A percentile compares a stretch with the other conserved stretches of the same genome.
These are phyloP conservation scores for Saprolegnia diclina DNA, from an alignment of 352 stramenopile genomes.

Conservation along the genomic window DNA sequence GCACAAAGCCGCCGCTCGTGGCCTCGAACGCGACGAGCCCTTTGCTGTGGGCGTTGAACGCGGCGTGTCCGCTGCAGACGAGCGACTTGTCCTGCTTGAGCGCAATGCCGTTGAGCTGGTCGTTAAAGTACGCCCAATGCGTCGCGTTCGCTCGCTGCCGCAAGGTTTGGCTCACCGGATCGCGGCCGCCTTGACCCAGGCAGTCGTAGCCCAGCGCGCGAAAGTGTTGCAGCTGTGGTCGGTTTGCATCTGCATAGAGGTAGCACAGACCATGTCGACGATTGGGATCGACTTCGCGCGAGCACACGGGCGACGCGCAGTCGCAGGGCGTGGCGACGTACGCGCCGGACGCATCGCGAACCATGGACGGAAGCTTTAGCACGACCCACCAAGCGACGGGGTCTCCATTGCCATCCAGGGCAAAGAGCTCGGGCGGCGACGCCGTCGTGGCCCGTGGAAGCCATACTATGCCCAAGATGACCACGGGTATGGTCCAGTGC, in stretches of 20 bases:
- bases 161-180: conserved; percentile 68
- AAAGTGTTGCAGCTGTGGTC: conserved; percentile 53
- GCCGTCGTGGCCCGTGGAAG: too few relatives aligned
- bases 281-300: conserved; percentile 26
- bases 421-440: conserved; percentile 31
- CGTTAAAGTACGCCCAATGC: conserved; percentile 76
- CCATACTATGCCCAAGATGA: too few relatives aligned
- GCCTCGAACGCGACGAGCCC: conserved; percentile 51
- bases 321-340: conserved; percentile 50
- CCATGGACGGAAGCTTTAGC: conserved; percentile 60
- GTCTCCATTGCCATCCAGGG: conserved; percentile 50
- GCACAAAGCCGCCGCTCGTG: conserved; percentile 46
- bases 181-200: conserved; percentile 64
- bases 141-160: conserved; percentile 36
- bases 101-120: conserved; percentile 69
- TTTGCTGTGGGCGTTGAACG: conserved; percentile 73
- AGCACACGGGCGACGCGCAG: conserved; percentile 50
- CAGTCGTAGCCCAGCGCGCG: conserved; percentile 65
- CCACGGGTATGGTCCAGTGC: background rate
- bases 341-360: conserved; percentile 30
- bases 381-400: conserved; percentile 70
- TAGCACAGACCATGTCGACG: conserved; percentile 65
- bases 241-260: conserved; percentile 60
- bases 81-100: conserved; percentile 26
- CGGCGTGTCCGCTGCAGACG: conserved; percentile 43